Evolutionary conservation across 2,329 filamentous ascomycete genomes (phyloP).

Genomic region (Fonsecaea monophora): DNA sequence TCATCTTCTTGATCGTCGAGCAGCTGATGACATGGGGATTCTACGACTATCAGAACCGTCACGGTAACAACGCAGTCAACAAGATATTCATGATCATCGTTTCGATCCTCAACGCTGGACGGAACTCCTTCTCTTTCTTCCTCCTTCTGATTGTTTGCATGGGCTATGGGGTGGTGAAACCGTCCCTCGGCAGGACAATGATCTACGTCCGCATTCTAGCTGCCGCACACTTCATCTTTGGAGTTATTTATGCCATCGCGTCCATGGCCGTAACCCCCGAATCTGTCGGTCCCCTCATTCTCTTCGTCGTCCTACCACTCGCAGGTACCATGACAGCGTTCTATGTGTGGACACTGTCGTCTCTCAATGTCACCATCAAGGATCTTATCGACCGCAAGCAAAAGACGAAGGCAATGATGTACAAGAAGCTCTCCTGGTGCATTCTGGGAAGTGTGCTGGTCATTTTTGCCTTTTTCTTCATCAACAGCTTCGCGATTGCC

Average conservation of each 20-base stretch:
- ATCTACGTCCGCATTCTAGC: constrained; percentile 89
- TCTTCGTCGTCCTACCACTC: constrained; percentile 90
- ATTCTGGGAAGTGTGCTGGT: constrained; percentile 90
- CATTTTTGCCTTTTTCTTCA: constrained; percentile 98
- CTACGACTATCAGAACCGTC: constrained; percentile 93
- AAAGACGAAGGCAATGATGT: constrained; percentile 91
- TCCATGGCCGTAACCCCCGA: constrained; percentile 90
- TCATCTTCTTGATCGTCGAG: constrained; percentile 91
- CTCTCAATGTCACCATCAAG: constrained; percentile 91
- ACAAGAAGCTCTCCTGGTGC: constrained; percentile 98
- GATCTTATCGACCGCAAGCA: constrained; percentile 95
- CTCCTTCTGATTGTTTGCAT: constrained; percentile 97
- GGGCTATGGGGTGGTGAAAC: constrained; percentile 98
- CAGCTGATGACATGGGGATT: constrained; percentile 99
- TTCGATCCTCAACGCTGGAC: constrained; percentile 88
- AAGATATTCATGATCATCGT: constrained; percentile 89
- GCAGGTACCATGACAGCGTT: constrained; percentile 93
- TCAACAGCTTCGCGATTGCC: constrained; percentile 95
- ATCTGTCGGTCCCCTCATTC: constrained; percentile 83
- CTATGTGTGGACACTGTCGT: constrained; percentile 98
- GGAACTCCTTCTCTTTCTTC: constrained; percentile 99
- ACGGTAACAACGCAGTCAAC: constrained; percentile 81
- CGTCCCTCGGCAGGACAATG: constrained; percentile 90
- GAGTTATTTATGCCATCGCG: constrained; percentile 82
- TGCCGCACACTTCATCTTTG: constrained; percentile 91